These are phyloP conservation scores for Punica granatum DNA, from an alignment of 345 rosid genomes.

Conservation along the genomic window DNA sequence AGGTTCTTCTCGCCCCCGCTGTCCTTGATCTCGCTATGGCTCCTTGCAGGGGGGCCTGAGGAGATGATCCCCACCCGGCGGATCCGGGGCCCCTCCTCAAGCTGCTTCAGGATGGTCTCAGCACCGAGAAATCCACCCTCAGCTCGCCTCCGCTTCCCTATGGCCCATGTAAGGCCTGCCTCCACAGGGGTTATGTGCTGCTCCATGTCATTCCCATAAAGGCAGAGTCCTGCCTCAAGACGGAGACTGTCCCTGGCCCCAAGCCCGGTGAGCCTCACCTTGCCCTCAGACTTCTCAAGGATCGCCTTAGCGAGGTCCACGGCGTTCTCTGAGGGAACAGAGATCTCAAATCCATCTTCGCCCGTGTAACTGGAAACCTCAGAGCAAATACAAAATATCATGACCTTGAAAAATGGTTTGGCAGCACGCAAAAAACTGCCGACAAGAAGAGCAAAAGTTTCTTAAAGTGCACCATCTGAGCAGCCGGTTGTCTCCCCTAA, in stretches of 20 bases:
- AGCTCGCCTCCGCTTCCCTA: slow-evolving; percentile 89
- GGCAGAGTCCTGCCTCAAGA: slow-evolving; percentile 88
- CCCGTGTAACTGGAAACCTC: slow-evolving; percentile 66
- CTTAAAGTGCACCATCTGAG: neutral
- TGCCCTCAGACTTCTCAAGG: slow-evolving; percentile 87
- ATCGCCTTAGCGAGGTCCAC: slow-evolving; percentile 88
- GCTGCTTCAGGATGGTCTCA: slow-evolving; percentile 78
- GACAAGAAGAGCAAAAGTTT: too few relatives aligned
- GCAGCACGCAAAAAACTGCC: neutral
- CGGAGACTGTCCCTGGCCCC: slow-evolving; percentile 97
- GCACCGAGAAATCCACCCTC: slow-evolving; percentile 98
- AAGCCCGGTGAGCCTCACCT: slow-evolving; percentile 81
- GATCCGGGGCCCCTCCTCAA: slow-evolving; percentile 72
- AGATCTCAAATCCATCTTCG: slow-evolving; percentile 98
- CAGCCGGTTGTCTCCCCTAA: neutral
- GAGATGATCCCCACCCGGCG: slow-evolving; percentile 85
- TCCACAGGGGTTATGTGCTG: slow-evolving; percentile 84
- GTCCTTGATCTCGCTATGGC: slow-evolving; percentile 89
- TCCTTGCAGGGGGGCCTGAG: slow-evolving; percentile 85
- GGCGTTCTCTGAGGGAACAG: slow-evolving; percentile 76
- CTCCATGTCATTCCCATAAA: slow-evolving; percentile 96
- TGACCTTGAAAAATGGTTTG: neutral
- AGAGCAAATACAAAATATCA: neutral
- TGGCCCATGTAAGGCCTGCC: slow-evolving; percentile 97
- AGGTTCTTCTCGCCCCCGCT: slow-evolving; percentile 53